phyloP scores from a whole-genome alignment of 306 rosid species.

The Corylus avellana region DNA sequence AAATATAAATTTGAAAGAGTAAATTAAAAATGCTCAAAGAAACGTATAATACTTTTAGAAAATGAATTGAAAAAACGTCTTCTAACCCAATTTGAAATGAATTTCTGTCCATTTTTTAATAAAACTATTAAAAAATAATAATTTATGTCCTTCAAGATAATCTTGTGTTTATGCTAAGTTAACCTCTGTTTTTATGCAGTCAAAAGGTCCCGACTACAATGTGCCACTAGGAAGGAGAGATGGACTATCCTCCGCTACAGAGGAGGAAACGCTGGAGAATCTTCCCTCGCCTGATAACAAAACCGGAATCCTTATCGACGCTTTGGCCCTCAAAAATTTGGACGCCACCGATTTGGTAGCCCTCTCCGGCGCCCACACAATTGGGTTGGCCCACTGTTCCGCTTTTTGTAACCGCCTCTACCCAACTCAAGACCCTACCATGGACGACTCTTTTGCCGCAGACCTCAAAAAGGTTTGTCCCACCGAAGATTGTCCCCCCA shows the following conservation, averaged over 20 bases:
- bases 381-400: conserved; percentile 54
- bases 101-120: too few relatives aligned
- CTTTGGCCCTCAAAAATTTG: conserved; percentile 47
- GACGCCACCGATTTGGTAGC: conserved; percentile 58
- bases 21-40: too few relatives aligned
- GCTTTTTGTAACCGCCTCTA: conserved; percentile 54
- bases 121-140: too few relatives aligned
- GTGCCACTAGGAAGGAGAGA: conserved; percentile 69
- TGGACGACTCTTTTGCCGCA: conserved; percentile 57
- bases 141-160: too few relatives aligned
- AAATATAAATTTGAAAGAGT: too few relatives aligned
- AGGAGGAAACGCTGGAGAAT: conserved; percentile 18
- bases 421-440: conserved; percentile 54
- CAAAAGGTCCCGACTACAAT: conserved; percentile 64
- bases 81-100: too few relatives aligned
- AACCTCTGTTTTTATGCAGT: conserved; percentile 30
- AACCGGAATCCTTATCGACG: conserved; percentile 30
- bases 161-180: too few relatives aligned
- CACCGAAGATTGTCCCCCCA: not conserved
- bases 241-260: conserved; percentile 49
- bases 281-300: conserved; percentile 53
- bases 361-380: conserved; percentile 78
- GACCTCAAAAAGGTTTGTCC: conserved; percentile 54
- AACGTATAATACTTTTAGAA: too few relatives aligned
- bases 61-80: too few relatives aligned